phyloP scores from a whole-genome alignment of 305 asterid species.

The Fraxinus greggii region DNA sequence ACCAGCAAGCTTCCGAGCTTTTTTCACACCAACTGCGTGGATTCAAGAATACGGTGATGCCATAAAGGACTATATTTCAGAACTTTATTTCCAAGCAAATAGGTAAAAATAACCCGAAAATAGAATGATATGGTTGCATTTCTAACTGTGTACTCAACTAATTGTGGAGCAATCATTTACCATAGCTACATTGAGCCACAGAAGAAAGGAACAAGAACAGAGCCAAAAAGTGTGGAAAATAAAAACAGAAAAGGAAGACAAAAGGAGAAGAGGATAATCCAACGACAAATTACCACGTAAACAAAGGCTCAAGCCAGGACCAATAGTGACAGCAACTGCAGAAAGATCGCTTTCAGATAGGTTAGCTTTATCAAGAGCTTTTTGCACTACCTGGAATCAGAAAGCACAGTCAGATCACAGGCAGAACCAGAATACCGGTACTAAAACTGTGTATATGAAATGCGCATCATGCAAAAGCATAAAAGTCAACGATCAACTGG shows the following conservation, averaged over 20 bases:
- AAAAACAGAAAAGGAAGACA: constrained; percentile 3
- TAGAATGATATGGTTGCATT: not conserved
- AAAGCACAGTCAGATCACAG: constrained; percentile 16
- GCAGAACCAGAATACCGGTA: not conserved
- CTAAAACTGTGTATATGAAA: not conserved
- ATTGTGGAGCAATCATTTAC: constrained; percentile 6
- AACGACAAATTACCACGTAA: constrained; percentile 62
- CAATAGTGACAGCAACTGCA: constrained; percentile 98
- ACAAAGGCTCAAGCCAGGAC: constrained; percentile 99
- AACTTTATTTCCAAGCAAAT: not conserved
- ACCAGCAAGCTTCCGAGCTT: constrained; percentile 92
- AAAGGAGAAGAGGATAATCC: not conserved
- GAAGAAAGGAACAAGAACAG: constrained; percentile 14
- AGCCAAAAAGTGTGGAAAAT: not conserved
- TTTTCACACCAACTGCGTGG: constrained; percentile 84
- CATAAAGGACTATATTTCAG: constrained; percentile 9
- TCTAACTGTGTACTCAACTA: constrained; percentile 5
- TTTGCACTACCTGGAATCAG: constrained; percentile 83
- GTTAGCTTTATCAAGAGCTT: constrained; percentile 84
- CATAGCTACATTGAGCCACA: constrained; percentile 11
- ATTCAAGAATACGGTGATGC: constrained; percentile 23
- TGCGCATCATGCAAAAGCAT: not conserved
- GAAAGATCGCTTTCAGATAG: constrained; percentile 77
- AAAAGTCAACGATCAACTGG: not conserved
- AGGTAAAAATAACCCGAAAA: not conserved